These are phyloP conservation scores for Gracilaria gracilis DNA, from an alignment of 23 red algal genomes.

Conservation along the genomic window DNA sequence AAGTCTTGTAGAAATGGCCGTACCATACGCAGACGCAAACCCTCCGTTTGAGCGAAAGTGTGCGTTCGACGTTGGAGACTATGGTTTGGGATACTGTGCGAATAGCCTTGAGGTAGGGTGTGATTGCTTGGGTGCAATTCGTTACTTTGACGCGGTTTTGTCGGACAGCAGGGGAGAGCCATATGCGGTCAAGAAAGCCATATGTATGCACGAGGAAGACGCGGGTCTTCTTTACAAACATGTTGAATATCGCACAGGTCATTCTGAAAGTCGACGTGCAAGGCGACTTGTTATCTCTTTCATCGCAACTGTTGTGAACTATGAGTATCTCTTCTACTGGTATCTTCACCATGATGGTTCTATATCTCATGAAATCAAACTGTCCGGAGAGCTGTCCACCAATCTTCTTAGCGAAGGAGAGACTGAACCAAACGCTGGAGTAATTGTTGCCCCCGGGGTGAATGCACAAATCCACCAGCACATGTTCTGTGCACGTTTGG, in stretches of 20 bases:
- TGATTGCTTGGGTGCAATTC: slow-evolving; percentile 83
- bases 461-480: slow-evolving; percentile 90
- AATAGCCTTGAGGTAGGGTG: slow-evolving; percentile 80
- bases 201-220: slow-evolving; percentile 82
- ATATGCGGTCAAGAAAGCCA: slow-evolving; percentile 61
- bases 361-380: slow-evolving; percentile 73
- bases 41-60: slow-evolving; percentile 81
- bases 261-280: slow-evolving; percentile 71
- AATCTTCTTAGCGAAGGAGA: slow-evolving; percentile 67
- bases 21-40: slow-evolving; percentile 80
- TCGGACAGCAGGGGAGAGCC: slow-evolving; percentile 62
- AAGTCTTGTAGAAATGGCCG: slow-evolving; percentile 86
- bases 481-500: slow-evolving; percentile 83
- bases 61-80: slow-evolving; percentile 93
- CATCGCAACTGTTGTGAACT: slow-evolving; percentile 87
- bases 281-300: slow-evolving; percentile 75
- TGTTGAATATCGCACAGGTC: slow-evolving; percentile 78
- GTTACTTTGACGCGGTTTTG: slow-evolving; percentile 80
- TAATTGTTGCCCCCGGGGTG: slow-evolving; percentile 72
- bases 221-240: slow-evolving; percentile 87
- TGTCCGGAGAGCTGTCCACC: slow-evolving; percentile 78
- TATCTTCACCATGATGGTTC: slow-evolving; percentile 85
- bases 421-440: slow-evolving; percentile 51
- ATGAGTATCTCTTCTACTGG: slow-evolving; percentile 92
- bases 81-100: slow-evolving; percentile 80